Percentiles rank a stretch among this genome's conserved stretches.
Evolutionary conservation across 2,329 filamentous ascomycete genomes (phyloP).

Genomic region (Pseudogymnoascus sp.): DNA sequence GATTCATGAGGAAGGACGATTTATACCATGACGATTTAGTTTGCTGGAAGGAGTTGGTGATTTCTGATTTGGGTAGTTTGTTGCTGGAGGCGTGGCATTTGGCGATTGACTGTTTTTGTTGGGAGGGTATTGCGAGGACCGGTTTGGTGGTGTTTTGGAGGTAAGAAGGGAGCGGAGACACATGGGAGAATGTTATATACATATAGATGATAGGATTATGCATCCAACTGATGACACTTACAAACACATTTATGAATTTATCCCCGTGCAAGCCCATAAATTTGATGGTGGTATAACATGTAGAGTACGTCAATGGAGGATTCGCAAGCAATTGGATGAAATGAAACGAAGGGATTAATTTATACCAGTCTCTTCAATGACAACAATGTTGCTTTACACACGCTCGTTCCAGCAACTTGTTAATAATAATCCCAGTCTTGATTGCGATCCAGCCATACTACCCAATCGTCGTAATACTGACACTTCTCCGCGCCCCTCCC

Average conservation of each 20-base stretch:
- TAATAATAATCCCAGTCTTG: not conserved
- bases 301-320: not conserved
- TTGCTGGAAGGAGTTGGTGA: not conserved
- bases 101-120: not conserved
- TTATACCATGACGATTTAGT: not conserved
- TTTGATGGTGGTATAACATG: not conserved
- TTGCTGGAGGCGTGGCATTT: not conserved
- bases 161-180: not conserved
- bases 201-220: conserved; percentile 1
- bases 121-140: not conserved
- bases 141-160: not conserved
- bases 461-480: not conserved
- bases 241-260: not conserved
- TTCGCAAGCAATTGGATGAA: not conserved
- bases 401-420: not conserved
- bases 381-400: not conserved
- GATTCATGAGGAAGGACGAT: not conserved
- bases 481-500: not conserved
- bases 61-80: not conserved
- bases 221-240: not conserved
- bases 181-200: conserved; percentile 6
- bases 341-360: not conserved
- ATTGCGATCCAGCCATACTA: not conserved
- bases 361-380: not conserved
- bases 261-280: not conserved